phyloP scores from a whole-genome alignment of 345 rosid genomes.

The Litchi chinensis region DNA sequence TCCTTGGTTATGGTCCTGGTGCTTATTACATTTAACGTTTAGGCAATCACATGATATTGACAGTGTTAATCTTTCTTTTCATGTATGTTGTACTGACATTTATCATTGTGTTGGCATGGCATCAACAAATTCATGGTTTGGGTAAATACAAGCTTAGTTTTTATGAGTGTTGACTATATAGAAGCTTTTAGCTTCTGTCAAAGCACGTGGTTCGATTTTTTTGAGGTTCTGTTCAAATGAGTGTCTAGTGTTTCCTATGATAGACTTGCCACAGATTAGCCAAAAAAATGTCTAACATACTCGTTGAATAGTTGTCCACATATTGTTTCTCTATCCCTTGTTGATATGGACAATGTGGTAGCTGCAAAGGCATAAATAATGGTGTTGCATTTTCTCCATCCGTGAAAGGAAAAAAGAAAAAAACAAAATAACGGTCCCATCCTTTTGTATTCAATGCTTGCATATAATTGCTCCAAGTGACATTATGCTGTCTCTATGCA shows the following conservation, averaged over 20 bases:
- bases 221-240: neutral
- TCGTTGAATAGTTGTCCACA: neutral
- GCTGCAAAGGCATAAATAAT: neutral
- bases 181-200: neutral
- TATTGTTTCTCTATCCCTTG: neutral
- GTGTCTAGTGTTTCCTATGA: neutral
- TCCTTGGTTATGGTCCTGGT: constrained; percentile 22
- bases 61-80: neutral
- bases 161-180: neutral
- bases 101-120: neutral
- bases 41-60: neutral
- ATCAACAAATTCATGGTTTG: neutral
- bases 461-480: constrained; percentile 15
- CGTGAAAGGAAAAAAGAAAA: neutral
- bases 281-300: neutral
- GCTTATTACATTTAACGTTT: neutral
- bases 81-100: neutral
- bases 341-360: neutral
- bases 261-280: neutral
- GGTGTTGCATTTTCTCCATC: no score
- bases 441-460: neutral
- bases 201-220: neutral
- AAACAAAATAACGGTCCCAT: neutral
- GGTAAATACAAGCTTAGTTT: no score
- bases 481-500: constrained; percentile 13